phyloP scores from a whole-genome alignment of 2,329 filamentous ascomycete species.

The Aspergillus sp. region DNA sequence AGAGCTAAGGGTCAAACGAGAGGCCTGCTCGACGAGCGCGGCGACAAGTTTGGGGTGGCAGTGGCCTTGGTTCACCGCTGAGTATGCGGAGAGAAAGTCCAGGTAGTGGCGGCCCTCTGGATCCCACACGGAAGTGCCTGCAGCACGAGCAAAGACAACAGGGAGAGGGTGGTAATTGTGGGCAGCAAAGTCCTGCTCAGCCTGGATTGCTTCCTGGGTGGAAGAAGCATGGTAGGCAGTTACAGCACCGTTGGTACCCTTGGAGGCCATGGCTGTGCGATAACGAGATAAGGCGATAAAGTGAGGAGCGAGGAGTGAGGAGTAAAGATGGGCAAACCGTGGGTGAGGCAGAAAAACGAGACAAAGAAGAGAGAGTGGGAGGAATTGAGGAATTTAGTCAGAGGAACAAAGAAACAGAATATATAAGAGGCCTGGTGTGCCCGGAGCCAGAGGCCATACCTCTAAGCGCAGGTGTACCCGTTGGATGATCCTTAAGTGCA shows the following conservation, averaged over 20 bases:
- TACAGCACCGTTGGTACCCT: slow-evolving; percentile 42
- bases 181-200: slow-evolving; percentile 83
- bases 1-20: slow-evolving; percentile 86
- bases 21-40: slow-evolving; percentile 85
- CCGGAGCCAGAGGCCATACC: slow-evolving; percentile 19
- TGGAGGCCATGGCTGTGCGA: slow-evolving; percentile 24
- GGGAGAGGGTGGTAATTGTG: slow-evolving; percentile 99
- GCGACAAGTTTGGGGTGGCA: slow-evolving; percentile 96
- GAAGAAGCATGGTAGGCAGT: slow-evolving; percentile 73
- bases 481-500: slow-evolving; percentile 39
- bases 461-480: slow-evolving; percentile 42
- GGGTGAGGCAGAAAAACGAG: slow-evolving; percentile 25
- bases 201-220: slow-evolving; percentile 75
- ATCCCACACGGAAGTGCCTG: slow-evolving; percentile 92
- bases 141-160: slow-evolving; percentile 85
- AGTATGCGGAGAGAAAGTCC: slow-evolving; percentile 97
- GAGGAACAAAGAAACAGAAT: background rate
- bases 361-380: slow-evolving; percentile 6
- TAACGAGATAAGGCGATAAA: slow-evolving; percentile 13
- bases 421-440: slow-evolving; percentile 1
- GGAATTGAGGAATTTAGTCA: slow-evolving; percentile 6
- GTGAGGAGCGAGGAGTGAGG: no score
- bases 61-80: slow-evolving; percentile 96
- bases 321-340: slow-evolving; percentile 16
- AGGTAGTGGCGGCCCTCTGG: slow-evolving; percentile 94